Evolutionary conservation across 805 yeast species (phyloP).

Genomic region (Lachancea fermentati): DNA sequence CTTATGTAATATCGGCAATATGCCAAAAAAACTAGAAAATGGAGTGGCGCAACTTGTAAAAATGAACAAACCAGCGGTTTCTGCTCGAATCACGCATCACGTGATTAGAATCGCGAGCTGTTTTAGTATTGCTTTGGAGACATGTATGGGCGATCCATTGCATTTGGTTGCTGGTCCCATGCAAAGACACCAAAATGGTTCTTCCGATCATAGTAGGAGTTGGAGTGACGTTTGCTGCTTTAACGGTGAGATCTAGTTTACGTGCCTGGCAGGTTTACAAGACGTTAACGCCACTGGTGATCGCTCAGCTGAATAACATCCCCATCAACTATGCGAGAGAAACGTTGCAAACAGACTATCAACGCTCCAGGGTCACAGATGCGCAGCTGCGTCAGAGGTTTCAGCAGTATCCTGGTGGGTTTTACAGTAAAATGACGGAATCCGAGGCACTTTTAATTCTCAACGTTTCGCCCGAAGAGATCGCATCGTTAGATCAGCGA

Average conservation of each 20-base stretch:
- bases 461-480: slow-evolving; percentile 51
- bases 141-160: neutral
- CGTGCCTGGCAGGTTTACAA: slow-evolving; percentile 30
- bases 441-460: slow-evolving; percentile 64
- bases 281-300: slow-evolving; percentile 23
- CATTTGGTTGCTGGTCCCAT: neutral
- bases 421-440: slow-evolving; percentile 59
- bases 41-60: too few relatives aligned
- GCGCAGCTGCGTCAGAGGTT: slow-evolving; percentile 13
- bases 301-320: slow-evolving; percentile 27
- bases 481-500: slow-evolving; percentile 42
- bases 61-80: too few relatives aligned
- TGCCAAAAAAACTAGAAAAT: too few relatives aligned
- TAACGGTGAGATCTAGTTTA: slow-evolving; percentile 25
- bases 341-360: slow-evolving; percentile 12
- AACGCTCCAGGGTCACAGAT: slow-evolving; percentile 13
- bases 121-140: too few relatives aligned
- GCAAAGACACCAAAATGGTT: too few relatives aligned
- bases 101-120: too few relatives aligned
- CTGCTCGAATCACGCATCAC: too few relatives aligned
- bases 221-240: slow-evolving; percentile 25
- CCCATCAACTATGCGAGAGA: slow-evolving; percentile 9
- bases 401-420: slow-evolving; percentile 51
- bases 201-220: slow-evolving; percentile 29
- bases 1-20: too few relatives aligned